Evolutionary conservation across 129 eudicot genomes (phyloP), one percentile per base, ranked within the genome.

Genomic region (Artemisia argyi): DNA sequence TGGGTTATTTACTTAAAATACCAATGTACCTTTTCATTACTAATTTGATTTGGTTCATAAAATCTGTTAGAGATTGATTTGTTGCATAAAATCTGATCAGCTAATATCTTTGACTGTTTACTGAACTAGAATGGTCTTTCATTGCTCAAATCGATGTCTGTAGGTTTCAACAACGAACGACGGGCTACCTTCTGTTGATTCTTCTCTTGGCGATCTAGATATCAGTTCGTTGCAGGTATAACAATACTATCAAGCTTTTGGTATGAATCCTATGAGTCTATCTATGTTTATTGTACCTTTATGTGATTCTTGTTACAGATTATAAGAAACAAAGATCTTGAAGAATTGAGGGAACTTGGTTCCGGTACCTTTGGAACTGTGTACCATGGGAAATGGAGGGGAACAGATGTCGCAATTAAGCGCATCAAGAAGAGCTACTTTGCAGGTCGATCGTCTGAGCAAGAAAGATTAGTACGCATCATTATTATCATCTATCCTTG

Each of bases 351-450:
- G 85, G 98, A 92, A 78, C 95, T 92, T 71, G 98, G 98, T 80
- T 76, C 98, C 66, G 96, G 98, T 39, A 87, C 98, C 61, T 92
- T 92, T 87, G 95, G 98, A 58, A 92, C 98, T 2, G 95, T 92
- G 15, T 92, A 92, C 81, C 92, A 89, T 64, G 98, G 98, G 50
- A 92, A 92, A 80, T 92, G 98, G 98, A 92, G 96, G 66, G 98
- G 98, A 75, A 81, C 98, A 18, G 98, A 92, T 83, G 98, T 92
- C 52, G 98, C 98, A 30, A 92, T 92, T 30, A 92, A 92, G 56
- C 84, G 98, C 75, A 89, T 92, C 61, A 92, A 92, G 82, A 89
- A 89, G 66, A 89, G 90, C 78, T 89, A 96, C 80, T 92, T 92
- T 83, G 86, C 89, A 8, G 98, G 96, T 48, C 83, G 88, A 59